Conservation (phyloP, 345 rosid genomes). For the Eucalyptus marginata region DNA sequence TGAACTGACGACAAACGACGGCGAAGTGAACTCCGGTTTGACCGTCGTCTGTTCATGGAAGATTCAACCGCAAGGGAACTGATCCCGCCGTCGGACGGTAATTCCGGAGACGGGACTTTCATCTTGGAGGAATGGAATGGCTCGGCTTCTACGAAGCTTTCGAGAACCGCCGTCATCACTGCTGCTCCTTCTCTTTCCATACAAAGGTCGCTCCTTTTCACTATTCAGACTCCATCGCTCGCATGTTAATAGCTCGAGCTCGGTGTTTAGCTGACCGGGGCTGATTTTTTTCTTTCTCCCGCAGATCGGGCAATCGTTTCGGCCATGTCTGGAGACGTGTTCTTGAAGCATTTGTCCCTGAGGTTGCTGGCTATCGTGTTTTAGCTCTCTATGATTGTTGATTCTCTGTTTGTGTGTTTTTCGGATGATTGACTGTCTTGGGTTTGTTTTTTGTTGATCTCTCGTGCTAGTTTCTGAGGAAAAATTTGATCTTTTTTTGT, state of each 20-base stretch:
- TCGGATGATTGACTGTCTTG: background rate
- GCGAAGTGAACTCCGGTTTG: background rate
- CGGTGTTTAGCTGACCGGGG: background rate
- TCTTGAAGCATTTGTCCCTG: constrained; percentile 88
- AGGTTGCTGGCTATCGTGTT: constrained; percentile 21
- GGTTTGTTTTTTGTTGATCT: background rate
- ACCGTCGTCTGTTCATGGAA: background rate
- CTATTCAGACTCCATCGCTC: background rate
- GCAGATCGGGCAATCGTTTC: constrained; percentile 56
- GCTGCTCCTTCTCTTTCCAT: constrained; percentile 47
- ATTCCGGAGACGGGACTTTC: background rate
- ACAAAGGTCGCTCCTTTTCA: constrained; percentile 25
- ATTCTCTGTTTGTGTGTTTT: background rate
- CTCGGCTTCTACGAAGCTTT: constrained; percentile 62
- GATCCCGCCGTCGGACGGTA: background rate
- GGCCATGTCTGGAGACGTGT: constrained; percentile 68
- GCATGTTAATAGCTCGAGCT: background rate
- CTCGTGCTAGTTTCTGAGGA: background rate
- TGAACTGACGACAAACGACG: background rate
- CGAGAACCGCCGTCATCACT: constrained; percentile 53
- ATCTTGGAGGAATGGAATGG: constrained; percentile 76
- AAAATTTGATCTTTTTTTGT: background rate
- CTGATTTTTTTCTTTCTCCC: background rate
- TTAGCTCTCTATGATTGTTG: background rate
- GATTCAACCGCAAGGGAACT: background rate